A percentile compares a stretch with the other conserved stretches of the same genome.
These are phyloP conservation scores for Alternaria triticimaculans DNA, from an alignment of 2,329 filamentous ascomycete genomes.

Conservation along the genomic window DNA sequence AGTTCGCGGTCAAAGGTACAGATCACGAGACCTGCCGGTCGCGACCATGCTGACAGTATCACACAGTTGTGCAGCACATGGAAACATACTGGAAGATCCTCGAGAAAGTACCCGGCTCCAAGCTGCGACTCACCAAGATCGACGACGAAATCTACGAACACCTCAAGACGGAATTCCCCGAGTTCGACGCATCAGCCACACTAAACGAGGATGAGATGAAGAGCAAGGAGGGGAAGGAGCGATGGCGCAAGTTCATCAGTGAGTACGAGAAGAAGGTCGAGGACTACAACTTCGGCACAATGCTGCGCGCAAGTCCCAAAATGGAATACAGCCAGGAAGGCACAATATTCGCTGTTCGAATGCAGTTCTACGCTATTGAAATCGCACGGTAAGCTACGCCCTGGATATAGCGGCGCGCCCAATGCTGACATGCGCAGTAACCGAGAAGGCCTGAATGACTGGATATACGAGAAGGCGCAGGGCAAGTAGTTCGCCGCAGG, in stretches of 20 bases:
- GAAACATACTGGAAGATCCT: slow-evolving; percentile 97
- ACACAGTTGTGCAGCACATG: slow-evolving; percentile 86
- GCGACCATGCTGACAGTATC: slow-evolving; percentile 19
- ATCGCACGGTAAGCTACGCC: slow-evolving; percentile 65
- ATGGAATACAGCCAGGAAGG: slow-evolving; percentile 86
- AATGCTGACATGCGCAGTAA: slow-evolving; percentile 63
- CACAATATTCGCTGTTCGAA: slow-evolving; percentile 86
- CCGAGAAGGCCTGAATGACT: slow-evolving; percentile 88
- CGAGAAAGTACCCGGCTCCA: slow-evolving; percentile 86
- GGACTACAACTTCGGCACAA: slow-evolving; percentile 97
- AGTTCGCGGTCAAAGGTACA: slow-evolving; percentile 93
- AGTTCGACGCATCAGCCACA: slow-evolving; percentile 81
- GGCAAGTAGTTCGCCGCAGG: slow-evolving; percentile 23
- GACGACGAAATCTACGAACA: slow-evolving; percentile 95
- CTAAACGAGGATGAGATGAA: slow-evolving; percentile 97
- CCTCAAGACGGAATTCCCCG: slow-evolving; percentile 86
- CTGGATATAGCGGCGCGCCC: neutral
- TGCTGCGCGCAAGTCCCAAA: slow-evolving; percentile 79
- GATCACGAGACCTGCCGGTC: neutral
- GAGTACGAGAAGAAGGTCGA: slow-evolving; percentile 92
- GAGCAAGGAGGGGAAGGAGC: slow-evolving; percentile 92
- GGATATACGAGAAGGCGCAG: slow-evolving; percentile 88
- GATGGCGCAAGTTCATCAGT: slow-evolving; percentile 94
- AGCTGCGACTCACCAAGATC: slow-evolving; percentile 87
- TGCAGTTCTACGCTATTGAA: slow-evolving; percentile 85